Base-by-base conservation (phyloP, 768 basidiomycete species). In the Serendipita sp. region DNA sequence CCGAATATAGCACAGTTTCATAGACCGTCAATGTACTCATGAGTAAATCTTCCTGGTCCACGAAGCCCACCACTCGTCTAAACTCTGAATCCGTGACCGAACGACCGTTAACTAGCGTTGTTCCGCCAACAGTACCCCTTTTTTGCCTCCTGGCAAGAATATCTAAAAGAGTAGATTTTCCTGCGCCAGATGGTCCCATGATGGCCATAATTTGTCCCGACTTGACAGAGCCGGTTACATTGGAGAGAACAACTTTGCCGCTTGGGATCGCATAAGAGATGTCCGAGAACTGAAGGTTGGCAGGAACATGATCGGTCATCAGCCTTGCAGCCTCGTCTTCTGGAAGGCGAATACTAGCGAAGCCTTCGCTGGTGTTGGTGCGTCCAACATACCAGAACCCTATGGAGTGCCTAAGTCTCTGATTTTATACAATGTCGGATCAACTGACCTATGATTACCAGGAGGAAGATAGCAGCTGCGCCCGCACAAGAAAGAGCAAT, bases 11-110 rank as follows among this genome's bases (percentile, higher is more conserved):
- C 16, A 99, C 87, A 0, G 94, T 97, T 78, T 99, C 96, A 73
- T 97, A 98, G 23, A 98, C 96, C 2, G 95, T 99, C 74, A 98
- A 76, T 5, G 95, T 98, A 70, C 87, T 83, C 88, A 99, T 95
- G 67, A 99, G 75, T 8, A 92, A 96, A 73, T 99, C 96, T 73
- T 98, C 96, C 74, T 99, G 96, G 71, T 99, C 95, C 48, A 99
- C 96, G 68, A 89, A 99, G 34, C 96, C 96, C 67, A 87, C 84
- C 3, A 97, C 87, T 40, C 84, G 82, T 72, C 84, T 86, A 77
- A 91, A 96, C 71, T 87, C 82, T 29, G 78, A 74, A 72, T 90
- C 79, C 48, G 77, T 76, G 29, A 95, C 86, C 65, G 80, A 79
- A 2, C 90, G 79, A 0, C 95, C 94, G 70, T 98, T 98, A 62